Evolutionary conservation across 495 filamentous ascomycete species (phyloP), one percentile per base, ranked within the genome.

Genomic region (Aspergillus affinis): DNA sequence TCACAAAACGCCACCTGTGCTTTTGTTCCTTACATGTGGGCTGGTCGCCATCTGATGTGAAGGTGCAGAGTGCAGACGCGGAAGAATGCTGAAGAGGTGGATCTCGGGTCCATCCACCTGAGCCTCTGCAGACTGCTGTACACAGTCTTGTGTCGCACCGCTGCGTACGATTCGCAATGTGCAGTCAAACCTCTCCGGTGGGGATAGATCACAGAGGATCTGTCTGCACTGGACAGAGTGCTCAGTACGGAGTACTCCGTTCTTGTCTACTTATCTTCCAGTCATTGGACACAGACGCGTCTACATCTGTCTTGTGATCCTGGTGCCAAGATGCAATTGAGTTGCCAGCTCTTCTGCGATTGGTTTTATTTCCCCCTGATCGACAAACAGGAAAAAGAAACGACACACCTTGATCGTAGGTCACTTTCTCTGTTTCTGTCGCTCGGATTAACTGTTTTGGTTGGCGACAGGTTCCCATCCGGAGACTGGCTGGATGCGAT

Each of bases 291-390:
- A 21, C 51, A 51, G 27, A 50, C 51, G 58, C 51, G 51, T 53
- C 26, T 26, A n/a, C n/a, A 23, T 21, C 15, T 59, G 36, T 61
- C 59, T 61, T 61, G 59, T 61, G 59, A 61, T 55, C 53, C n/a
- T 45, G 4, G 20, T 50, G 59, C 59, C 59, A 61, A 61, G 59
- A 21, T 50, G 44, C 53, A 57, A 57, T 51, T 46, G 46, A 57
- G 51, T 55, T 48, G 29, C 19, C 21, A 55, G 29, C 21, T 21
- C 19, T 44, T 9, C 17, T 12, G 29, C 47, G 21, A 58, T 58
- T 58, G 55, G 55, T 47, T 44, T 58, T 54, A 21, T 20, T 4
- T 29, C 20, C 52, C 52, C 52, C 52, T 54, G 52, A 54, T 54
- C 52, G 52, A 20, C 52, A n/a, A 44, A 44, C 36, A 36, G 18